Percentiles rank a stretch among this genome's conserved stretches.
phyloP scores from a whole-genome alignment of 2,329 filamentous ascomycete species.

The Beauveria medogensis region DNA sequence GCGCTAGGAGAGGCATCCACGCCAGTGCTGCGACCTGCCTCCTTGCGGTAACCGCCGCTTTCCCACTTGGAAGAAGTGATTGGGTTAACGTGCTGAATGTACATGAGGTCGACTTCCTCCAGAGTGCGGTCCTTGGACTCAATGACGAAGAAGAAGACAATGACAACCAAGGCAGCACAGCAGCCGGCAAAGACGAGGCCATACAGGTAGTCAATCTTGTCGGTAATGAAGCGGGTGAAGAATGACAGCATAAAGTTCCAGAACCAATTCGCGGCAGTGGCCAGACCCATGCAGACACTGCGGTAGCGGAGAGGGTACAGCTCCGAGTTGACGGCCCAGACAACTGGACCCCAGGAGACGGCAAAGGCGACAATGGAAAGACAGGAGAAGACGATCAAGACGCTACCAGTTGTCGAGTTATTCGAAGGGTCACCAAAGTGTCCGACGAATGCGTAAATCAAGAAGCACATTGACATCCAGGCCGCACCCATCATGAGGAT shows the following conservation, averaged over 20 bases:
- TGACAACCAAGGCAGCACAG: constrained; percentile 50
- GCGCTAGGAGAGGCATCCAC: neutral
- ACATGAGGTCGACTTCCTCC: constrained; percentile 75
- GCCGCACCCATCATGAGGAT: constrained; percentile 55
- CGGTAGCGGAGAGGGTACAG: constrained; percentile 54
- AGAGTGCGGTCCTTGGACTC: constrained; percentile 64
- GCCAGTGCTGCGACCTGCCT: neutral
- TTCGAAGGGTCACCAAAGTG: constrained; percentile 37
- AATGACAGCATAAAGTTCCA: constrained; percentile 56
- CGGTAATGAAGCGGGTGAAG: constrained; percentile 65
- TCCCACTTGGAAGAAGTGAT: constrained; percentile 35
- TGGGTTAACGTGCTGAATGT: constrained; percentile 44
- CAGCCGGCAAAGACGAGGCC: constrained; percentile 65
- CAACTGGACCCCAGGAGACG: constrained; percentile 62
- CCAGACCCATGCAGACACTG: constrained; percentile 45
- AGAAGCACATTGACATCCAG: constrained; percentile 49
- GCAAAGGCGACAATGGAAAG: constrained; percentile 60
- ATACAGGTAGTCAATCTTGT: constrained; percentile 59
- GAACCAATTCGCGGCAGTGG: constrained; percentile 52
- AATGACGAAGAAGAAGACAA: constrained; percentile 70
- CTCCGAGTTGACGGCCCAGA: constrained; percentile 59
- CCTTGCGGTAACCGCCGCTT: neutral
- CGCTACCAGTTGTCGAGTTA: constrained; percentile 43
- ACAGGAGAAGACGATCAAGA: constrained; percentile 61
- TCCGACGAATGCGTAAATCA: constrained; percentile 42